A percentile compares a stretch with the other conserved stretches of the same genome.
Conservation (phyloP, 129 eudicot genomes). For the Glebionis coronaria region DNA sequence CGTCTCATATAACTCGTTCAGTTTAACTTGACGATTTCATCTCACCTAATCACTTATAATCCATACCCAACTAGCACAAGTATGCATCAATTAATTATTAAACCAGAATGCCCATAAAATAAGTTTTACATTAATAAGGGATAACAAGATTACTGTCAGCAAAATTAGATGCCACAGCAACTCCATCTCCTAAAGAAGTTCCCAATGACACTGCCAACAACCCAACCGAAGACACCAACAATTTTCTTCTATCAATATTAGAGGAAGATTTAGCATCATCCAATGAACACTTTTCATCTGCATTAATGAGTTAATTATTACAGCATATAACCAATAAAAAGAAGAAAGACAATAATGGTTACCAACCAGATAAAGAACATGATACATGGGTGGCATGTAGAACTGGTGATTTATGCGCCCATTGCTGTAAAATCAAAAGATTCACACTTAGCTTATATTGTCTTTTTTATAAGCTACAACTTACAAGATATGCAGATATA, state of each 20-base stretch:
- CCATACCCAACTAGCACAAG: constrained; percentile 5
- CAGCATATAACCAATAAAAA: background rate
- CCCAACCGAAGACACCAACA: constrained; percentile 50
- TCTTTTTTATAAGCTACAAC: background rate
- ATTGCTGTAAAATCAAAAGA: constrained; percentile 20
- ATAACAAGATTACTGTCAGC: constrained; percentile 61
- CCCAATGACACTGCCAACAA: constrained; percentile 35
- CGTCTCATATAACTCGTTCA: no score
- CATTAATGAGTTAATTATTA: background rate
- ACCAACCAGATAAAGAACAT: constrained; percentile 36
- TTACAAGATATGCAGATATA: background rate
- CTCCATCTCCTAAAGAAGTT: constrained; percentile 28
- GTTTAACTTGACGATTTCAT: no score
- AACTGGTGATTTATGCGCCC: constrained; percentile 3
- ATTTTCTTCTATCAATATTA: constrained; percentile 45
- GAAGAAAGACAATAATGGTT: background rate
- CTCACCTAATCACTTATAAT: background rate
- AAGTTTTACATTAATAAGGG: constrained; percentile 6
- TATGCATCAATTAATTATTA: constrained; percentile 11
- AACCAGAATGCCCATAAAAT: constrained; percentile 8
- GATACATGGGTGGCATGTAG: constrained; percentile 17
- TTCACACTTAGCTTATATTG: background rate
- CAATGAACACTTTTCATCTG: constrained; percentile 30
- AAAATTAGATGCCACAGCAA: constrained; percentile 60
- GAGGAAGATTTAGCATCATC: constrained; percentile 17